Evolutionary conservation across 2,329 filamentous ascomycete species (phyloP), one percentile per base, ranked within the genome.

Genomic region (Trichoderma simmonsii): DNA sequence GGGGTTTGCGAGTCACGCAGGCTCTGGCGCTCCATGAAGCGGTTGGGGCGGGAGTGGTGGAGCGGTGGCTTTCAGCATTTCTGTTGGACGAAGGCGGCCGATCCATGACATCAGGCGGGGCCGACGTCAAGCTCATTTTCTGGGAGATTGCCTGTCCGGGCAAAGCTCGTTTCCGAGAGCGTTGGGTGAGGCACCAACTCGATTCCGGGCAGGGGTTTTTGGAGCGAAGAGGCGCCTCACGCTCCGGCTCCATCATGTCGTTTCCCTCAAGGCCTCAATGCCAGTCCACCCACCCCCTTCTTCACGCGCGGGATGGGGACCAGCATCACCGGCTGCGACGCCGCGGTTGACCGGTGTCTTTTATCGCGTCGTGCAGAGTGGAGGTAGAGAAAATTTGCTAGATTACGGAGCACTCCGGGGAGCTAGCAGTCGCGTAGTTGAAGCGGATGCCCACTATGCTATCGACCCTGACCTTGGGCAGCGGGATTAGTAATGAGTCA

Each of bases 51-150:
- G 71, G 59, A 72, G 24, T 67, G 61, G 63, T 72, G 71, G 65
- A 70, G 71, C 26, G 43, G 30, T 11, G 28, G 32, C 61, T 70
- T n/a, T 32, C 18, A 48, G 54, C 57, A 34, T 59, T 57, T 51
- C 66, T 60, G 67, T 66, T 71, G 59, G 67, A 65, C 32, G 24
- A 57, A 39, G 71, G 26, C 30, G 75, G 78, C 72, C 78, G 78
- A 79, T 80, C 78, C 77, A 79, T 80, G 78, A 79, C 78, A 80
- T 79, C 78, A 79, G 74, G 74, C 73, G 70, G 74, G 73, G 75
- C 73, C 26, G 39, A 73, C 74, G 64, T 69, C 70, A 68, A 69
- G 70, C 71, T 74, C 57, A 73, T 71, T 59, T 73, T 74, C 63
- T 73, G 69, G 68, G 71, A 75, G 30, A 48, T 74, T 74, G 73